Conservation (phyloP, 2,329 filamentous ascomycete species). For the Curvularia sp. region DNA sequence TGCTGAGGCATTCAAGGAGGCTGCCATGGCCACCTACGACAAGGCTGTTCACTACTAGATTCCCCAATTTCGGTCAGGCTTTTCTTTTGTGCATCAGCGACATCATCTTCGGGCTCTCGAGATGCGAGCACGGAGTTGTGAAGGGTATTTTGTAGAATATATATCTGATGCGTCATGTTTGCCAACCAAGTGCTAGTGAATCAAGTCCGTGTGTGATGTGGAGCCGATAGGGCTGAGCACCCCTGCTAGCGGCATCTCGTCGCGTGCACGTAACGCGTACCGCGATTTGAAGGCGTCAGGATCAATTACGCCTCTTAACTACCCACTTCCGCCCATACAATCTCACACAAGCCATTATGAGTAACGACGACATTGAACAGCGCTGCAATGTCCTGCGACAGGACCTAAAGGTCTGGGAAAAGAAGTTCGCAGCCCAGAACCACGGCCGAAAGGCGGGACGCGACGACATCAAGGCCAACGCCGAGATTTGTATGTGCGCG, state of each 20-base stretch:
- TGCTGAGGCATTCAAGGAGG: slow-evolving; percentile 98
- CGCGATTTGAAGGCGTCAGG: slow-evolving; percentile 35
- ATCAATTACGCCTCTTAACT: slow-evolving; percentile 24
- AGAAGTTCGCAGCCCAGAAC: slow-evolving; percentile 67
- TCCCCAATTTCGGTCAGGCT: slow-evolving; percentile 35
- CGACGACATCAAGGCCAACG: slow-evolving; percentile 77
- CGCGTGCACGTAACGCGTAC: slow-evolving; percentile 41
- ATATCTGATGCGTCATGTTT: slow-evolving; percentile 43
- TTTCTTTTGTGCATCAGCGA: slow-evolving; percentile 45
- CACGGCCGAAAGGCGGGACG: slow-evolving; percentile 72
- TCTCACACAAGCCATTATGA: slow-evolving; percentile 34
- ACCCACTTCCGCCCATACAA: slow-evolving; percentile 14
- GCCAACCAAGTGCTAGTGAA: slow-evolving; percentile 28
- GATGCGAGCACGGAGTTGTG: slow-evolving; percentile 45
- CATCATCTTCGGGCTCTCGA: slow-evolving; percentile 45
- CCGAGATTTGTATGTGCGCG: slow-evolving; percentile 67
- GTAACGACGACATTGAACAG: slow-evolving; percentile 47
- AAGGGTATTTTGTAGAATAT: slow-evolving; percentile 52
- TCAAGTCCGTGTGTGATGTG: slow-evolving; percentile 13
- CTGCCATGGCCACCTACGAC: slow-evolving; percentile 94
- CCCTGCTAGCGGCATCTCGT: slow-evolving; percentile 28
- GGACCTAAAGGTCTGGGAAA: slow-evolving; percentile 78
- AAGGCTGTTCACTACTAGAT: slow-evolving; percentile 91
- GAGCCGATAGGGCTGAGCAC: slow-evolving; percentile 31
- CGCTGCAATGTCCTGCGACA: slow-evolving; percentile 89